Conservation (phyloP, 148 eudicot species). For the Chenopodium album region DNA sequence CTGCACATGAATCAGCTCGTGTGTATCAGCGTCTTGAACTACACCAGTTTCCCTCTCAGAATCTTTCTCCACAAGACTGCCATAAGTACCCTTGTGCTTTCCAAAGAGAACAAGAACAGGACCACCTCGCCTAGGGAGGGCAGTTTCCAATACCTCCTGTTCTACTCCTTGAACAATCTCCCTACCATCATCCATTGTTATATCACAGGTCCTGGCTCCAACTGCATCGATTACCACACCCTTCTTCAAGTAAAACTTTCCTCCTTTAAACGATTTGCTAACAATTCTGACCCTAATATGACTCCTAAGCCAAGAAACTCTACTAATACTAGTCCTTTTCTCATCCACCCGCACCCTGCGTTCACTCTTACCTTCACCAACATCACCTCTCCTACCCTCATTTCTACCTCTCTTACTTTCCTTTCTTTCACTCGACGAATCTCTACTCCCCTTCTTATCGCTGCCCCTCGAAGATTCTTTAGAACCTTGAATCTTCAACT, state of each 20-base stretch:
- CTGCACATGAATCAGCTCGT: constrained; percentile 59
- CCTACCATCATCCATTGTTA: constrained; percentile 73
- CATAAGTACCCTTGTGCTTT: constrained; percentile 77
- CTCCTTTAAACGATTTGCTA: constrained; percentile 69
- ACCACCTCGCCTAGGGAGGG: constrained; percentile 78
- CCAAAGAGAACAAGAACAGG: constrained; percentile 72
- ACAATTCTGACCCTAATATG: constrained; percentile 78
- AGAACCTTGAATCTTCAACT: constrained; percentile 38
- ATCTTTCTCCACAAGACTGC: constrained; percentile 72
- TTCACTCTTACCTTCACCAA: constrained; percentile 2
- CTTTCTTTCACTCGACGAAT: constrained; percentile 24
- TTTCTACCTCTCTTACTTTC: constrained; percentile 45
- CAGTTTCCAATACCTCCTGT: constrained; percentile 77
- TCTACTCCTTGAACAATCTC: constrained; percentile 84
- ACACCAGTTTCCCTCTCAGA: constrained; percentile 62
- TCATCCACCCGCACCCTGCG: constrained; percentile 23
- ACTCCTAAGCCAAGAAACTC: constrained; percentile 66
- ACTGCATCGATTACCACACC: constrained; percentile 85
- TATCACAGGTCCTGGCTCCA: constrained; percentile 76
- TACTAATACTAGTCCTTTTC: constrained; percentile 21
- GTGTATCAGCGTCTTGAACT: constrained; percentile 76
- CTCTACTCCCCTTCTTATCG: constrained; percentile 23
- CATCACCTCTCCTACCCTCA: constrained; percentile 23
- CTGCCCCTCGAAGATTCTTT: constrained; percentile 19
- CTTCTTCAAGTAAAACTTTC: constrained; percentile 69